A percentile compares a stretch with the other conserved stretches of the same genome.
phyloP scores from a whole-genome alignment of 1,139 yeast species.

The Arxiozyma telluris region DNA sequence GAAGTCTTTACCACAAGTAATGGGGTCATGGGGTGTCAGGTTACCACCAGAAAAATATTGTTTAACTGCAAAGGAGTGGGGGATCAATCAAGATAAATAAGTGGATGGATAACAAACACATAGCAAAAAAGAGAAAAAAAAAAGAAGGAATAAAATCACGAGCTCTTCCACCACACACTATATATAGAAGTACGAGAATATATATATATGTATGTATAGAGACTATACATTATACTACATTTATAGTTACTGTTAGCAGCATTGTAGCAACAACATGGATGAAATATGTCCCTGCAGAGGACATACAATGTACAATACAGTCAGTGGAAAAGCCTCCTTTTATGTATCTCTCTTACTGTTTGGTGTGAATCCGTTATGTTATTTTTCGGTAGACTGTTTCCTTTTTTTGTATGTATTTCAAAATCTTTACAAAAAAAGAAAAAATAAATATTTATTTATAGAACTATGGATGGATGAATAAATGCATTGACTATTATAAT shows the following conservation, averaged over 20 bases:
- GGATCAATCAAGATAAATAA: constrained; percentile 1
- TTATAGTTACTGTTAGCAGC: neutral
- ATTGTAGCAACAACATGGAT: neutral
- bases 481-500: too few relatives aligned
- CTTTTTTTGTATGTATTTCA: neutral
- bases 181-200: too few relatives aligned
- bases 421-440: neutral
- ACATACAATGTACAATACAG: neutral
- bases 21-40: constrained; percentile 86
- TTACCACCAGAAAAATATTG: constrained; percentile 97
- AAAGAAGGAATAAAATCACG: neutral
- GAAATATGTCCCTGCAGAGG: neutral
- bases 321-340: neutral
- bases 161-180: neutral
- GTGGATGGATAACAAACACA: too few relatives aligned
- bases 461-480: too few relatives aligned
- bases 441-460: too few relatives aligned
- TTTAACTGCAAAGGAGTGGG: constrained; percentile 44
- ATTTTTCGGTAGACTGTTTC: neutral
- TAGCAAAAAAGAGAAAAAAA: too few relatives aligned
- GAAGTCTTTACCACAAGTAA: constrained; percentile 82
- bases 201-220: too few relatives aligned
- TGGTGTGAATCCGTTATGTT: neutral
- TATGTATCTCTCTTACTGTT: neutral
- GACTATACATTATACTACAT: too few relatives aligned